Conservation (phyloP, 495 filamentous ascomycete species). For the Penicillium maclennaniae region DNA sequence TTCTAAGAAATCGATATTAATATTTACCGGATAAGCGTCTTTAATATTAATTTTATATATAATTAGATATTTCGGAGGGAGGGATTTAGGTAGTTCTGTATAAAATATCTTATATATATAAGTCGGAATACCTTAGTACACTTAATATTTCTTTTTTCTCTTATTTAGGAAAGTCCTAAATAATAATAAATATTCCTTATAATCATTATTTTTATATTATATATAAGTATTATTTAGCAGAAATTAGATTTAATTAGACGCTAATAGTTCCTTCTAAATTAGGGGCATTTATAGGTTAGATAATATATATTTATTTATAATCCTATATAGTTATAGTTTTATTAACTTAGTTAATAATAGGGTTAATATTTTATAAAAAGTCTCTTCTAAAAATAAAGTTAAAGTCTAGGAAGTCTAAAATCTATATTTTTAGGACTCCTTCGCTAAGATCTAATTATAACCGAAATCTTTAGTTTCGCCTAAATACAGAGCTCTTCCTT, state of each 20-base stretch:
- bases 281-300: background rate
- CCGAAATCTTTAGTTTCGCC: no score
- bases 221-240: background rate
- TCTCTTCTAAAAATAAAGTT: background rate
- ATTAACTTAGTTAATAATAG: background rate
- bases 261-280: background rate
- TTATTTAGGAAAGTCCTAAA: background rate
- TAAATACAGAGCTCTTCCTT: no score
- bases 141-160: no score
- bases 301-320: background rate
- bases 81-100: no score
- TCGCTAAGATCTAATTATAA: background rate
- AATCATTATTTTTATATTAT: background rate
- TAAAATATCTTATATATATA: no score
- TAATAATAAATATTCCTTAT: background rate
- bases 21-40: no score
- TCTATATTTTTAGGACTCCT: background rate
- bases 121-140: background rate
- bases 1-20: no score
- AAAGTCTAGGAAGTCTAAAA: no score
- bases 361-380: background rate
- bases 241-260: background rate
- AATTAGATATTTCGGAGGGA: no score
- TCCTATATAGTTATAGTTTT: background rate
- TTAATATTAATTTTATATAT: no score